Percentiles rank a stretch among this genome's conserved stretches.
phyloP scores from a whole-genome alignment of 768 basidiomycete species.

The Floccularia luteovirens region DNA sequence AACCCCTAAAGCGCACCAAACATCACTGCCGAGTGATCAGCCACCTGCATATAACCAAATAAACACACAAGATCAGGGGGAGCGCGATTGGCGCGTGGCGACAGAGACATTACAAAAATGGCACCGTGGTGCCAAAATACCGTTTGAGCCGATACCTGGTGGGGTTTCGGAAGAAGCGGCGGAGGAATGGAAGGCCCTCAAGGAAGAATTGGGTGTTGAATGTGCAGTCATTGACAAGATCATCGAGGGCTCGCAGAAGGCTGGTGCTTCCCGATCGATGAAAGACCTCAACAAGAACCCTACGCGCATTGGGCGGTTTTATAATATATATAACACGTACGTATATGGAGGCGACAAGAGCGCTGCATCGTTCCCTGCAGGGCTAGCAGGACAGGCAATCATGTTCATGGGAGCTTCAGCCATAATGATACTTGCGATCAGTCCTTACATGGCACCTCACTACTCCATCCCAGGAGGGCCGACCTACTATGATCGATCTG shows the following conservation, averaged over 20 bases:
- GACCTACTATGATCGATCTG: constrained; percentile 68
- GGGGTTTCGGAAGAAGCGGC: constrained; percentile 60
- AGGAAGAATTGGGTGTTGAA: constrained; percentile 72
- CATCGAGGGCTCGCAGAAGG: constrained; percentile 30
- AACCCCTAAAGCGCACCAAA: constrained; percentile 47
- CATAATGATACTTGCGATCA: constrained; percentile 51
- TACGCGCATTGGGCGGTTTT: constrained; percentile 48
- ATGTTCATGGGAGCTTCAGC: constrained; percentile 60
- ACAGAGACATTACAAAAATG: constrained; percentile 59
- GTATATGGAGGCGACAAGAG: constrained; percentile 37
- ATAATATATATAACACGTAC: constrained; percentile 82
- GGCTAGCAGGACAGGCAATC: constrained; percentile 37
- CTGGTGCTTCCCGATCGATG: constrained; percentile 7
- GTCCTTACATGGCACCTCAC: constrained; percentile 53
- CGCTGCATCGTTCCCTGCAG: constrained; percentile 20
- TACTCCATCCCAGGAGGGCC: constrained; percentile 56
- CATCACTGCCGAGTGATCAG: constrained; percentile 36
- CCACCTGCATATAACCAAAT: constrained; percentile 72
- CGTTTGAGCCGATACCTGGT: constrained; percentile 32
- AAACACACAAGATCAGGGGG: constrained; percentile 41
- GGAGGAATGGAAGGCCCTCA: constrained; percentile 75
- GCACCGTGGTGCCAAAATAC: constrained; percentile 54
- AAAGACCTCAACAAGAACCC: constrained; percentile 10
- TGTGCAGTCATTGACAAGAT: constrained; percentile 73
- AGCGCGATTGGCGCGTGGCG: constrained; percentile 42